Evolutionary conservation across 2,329 filamentous ascomycete genomes (phyloP).

Genomic region (Ambrosiella cleistominuta): DNA sequence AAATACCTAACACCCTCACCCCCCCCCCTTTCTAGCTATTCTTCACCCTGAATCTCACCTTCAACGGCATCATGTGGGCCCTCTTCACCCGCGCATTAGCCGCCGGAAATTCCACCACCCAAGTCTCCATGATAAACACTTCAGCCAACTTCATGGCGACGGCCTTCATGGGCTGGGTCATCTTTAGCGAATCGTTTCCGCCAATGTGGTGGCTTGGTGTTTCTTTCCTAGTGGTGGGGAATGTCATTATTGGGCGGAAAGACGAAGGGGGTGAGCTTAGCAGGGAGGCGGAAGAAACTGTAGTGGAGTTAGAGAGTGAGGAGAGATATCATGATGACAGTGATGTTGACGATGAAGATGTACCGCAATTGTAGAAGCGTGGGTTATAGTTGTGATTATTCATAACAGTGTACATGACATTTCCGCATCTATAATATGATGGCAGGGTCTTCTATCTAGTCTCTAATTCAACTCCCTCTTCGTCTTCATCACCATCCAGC

Average conservation of each 20-base stretch:
- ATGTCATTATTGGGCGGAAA: slow-evolving; percentile 59
- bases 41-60: slow-evolving; percentile 56
- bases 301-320: slow-evolving; percentile 14
- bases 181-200: slow-evolving; percentile 56
- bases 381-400: too few relatives aligned
- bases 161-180: slow-evolving; percentile 48
- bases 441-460: background rate
- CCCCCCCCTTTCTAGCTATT: slow-evolving; percentile 35
- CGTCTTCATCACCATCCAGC: slow-evolving; percentile 26
- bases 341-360: slow-evolving; percentile 18
- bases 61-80: slow-evolving; percentile 72
- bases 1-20: background rate
- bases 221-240: slow-evolving; percentile 52
- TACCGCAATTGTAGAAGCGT: slow-evolving; percentile 11
- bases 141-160: slow-evolving; percentile 68
- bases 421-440: background rate
- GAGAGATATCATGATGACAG: background rate
- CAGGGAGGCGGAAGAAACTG: background rate
- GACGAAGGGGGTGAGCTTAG: slow-evolving; percentile 28
- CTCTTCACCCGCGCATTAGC: slow-evolving; percentile 67
- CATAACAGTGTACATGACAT: background rate
- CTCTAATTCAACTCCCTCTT: slow-evolving; percentile 21
- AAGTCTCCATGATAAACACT: slow-evolving; percentile 68
- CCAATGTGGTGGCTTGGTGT: slow-evolving; percentile 64
- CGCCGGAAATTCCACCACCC: slow-evolving; percentile 54